A percentile compares a stretch with the other conserved stretches of the same genome.
phyloP scores from a whole-genome alignment of 371 early-diverging fungal genomes.

The Mortierella sp. region DNA sequence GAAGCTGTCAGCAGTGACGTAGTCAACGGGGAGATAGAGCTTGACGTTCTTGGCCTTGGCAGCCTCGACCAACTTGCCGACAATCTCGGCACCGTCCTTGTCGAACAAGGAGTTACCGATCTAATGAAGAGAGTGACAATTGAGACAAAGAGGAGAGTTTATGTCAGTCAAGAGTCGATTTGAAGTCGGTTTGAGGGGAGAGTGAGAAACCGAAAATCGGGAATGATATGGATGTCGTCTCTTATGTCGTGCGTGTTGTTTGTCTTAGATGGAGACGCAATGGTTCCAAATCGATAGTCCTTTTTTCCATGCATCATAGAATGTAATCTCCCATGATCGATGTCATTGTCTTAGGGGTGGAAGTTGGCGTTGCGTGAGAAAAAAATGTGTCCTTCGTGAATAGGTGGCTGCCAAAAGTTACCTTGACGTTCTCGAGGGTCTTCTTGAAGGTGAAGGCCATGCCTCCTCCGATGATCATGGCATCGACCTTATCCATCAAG shows the following conservation, averaged over 20 bases:
- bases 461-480: conserved; percentile 96
- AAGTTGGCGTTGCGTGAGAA: not conserved
- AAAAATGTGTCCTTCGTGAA: not conserved
- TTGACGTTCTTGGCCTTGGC: conserved; percentile 92
- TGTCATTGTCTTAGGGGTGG: not conserved
- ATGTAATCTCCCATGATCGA: not conserved
- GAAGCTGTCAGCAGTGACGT: conserved; percentile 91
- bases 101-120: conserved; percentile 97
- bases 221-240: not conserved
- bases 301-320: not conserved
- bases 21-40: conserved; percentile 94
- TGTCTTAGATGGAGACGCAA: not conserved
- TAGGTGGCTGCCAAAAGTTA: conserved; percentile 40
- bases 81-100: conserved; percentile 89
- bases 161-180: not conserved
- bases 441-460: conserved; percentile 99
- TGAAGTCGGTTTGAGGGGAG: not conserved
- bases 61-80: conserved; percentile 85
- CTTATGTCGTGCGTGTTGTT: not conserved
- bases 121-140: conserved; percentile 48
- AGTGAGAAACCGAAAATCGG: not conserved
- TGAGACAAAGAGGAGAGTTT: not conserved
- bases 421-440: conserved; percentile 84
- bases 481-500: conserved; percentile 93
- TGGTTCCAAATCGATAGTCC: not conserved